Percentiles rank a stretch among this genome's conserved stretches.
phyloP scores from a whole-genome alignment of 169 alveolate genomes.

The Eimeria sp. region DNA sequence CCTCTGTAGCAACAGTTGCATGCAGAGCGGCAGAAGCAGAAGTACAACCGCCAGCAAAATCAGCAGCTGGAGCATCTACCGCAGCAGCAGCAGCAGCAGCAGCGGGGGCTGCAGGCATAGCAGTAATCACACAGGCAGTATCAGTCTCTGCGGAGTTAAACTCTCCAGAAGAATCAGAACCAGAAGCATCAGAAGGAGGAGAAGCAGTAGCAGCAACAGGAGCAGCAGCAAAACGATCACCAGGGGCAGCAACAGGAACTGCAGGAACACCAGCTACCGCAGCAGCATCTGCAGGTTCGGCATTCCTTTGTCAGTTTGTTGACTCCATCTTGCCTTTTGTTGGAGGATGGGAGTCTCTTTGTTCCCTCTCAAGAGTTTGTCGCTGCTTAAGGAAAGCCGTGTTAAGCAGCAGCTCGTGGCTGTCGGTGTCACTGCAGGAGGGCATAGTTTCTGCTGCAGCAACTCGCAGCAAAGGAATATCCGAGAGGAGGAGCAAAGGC shows the following conservation, averaged over 20 bases:
- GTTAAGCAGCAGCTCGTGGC: constrained; percentile 1
- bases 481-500: constrained; percentile 48
- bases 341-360: constrained; percentile 20
- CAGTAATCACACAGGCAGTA: neutral
- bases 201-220: neutral
- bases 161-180: constrained; percentile 1
- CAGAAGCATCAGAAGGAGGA: neutral
- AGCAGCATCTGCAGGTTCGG: neutral
- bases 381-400: neutral
- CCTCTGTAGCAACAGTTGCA: neutral
- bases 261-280: constrained; percentile 7
- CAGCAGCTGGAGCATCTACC: neutral
- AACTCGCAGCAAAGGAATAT: neutral
- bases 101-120: neutral
- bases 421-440: neutral
- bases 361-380: neutral
- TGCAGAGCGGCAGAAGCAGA: constrained; percentile 3
- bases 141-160: neutral
- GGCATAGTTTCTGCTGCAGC: neutral
- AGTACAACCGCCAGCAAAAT: neutral
- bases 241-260: neutral
- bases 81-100: constrained; percentile 56
- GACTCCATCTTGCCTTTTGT: neutral
- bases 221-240: constrained; percentile 2
- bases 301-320: neutral